Evolutionary conservation across 2,329 filamentous ascomycete genomes (phyloP).

Genomic region (Berkeleyomyces rouxiae): DNA sequence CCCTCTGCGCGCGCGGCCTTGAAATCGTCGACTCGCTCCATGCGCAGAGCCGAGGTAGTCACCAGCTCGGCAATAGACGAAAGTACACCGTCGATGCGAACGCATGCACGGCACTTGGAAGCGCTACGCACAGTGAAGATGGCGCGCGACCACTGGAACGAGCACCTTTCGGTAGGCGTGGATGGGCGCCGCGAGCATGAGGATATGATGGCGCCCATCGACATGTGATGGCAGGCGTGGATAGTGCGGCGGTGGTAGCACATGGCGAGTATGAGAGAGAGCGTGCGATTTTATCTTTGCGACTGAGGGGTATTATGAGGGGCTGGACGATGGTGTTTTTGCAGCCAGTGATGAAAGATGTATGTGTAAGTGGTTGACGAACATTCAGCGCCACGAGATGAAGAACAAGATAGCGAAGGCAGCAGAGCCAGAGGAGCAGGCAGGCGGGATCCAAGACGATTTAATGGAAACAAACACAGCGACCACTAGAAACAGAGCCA

Average conservation of each 20-base stretch:
- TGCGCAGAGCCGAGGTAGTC: constrained; percentile 2
- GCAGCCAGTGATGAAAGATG: background rate
- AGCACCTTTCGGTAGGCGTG: background rate
- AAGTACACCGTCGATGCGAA: constrained; percentile 4
- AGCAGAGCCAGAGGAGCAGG: background rate
- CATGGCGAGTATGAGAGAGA: constrained; percentile 12
- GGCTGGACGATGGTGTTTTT: background rate
- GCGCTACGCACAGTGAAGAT: constrained; percentile 11
- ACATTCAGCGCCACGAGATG: no score
- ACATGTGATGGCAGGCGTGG: constrained; percentile 16
- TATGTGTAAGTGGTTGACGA: no score
- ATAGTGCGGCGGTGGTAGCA: constrained; percentile 16
- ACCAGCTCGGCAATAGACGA: constrained; percentile 8
- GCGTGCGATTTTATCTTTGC: background rate
- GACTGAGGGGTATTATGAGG: background rate
- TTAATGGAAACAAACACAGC: background rate
- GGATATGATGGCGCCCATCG: constrained; percentile 10
- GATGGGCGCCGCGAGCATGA: constrained; percentile 3
- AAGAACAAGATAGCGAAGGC: background rate
- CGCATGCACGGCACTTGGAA: constrained; percentile 8
- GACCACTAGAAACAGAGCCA: background rate
- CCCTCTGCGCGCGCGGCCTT: background rate
- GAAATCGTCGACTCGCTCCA: constrained; percentile 7
- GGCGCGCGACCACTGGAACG: constrained; percentile 13
- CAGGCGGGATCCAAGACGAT: background rate